Percentiles rank a stretch among this genome's conserved stretches.
These are phyloP conservation scores for Scedosporium apiospermum DNA, from an alignment of 2,329 filamentous ascomycete genomes.

Conservation along the genomic window DNA sequence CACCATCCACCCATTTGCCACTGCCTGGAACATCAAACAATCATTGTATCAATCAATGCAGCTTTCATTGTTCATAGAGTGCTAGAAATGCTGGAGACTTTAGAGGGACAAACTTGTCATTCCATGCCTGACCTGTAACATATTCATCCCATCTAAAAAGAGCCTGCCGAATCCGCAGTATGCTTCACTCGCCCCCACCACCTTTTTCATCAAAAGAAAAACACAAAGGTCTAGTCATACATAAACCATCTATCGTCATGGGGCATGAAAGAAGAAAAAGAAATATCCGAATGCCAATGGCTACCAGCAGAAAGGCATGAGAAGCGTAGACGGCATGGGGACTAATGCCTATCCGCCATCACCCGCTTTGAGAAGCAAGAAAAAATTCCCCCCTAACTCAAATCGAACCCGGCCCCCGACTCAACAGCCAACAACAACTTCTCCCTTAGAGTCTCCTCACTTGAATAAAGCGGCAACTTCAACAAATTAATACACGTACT, in stretches of 20 bases:
- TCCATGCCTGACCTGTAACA: no score
- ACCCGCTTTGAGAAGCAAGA: not conserved
- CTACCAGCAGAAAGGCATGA: no score
- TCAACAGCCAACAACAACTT: slow-evolving; percentile 87
- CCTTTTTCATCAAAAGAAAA: not conserved
- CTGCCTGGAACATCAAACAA: no score
- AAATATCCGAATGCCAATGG: not conserved
- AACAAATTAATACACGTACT: slow-evolving; percentile 94
- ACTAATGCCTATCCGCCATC: not conserved
- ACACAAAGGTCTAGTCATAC: not conserved
- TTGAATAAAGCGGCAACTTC: slow-evolving; percentile 77
- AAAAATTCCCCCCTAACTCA: slow-evolving; percentile 36
- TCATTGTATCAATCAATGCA: no score
- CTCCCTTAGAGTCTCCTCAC: slow-evolving; percentile 53
- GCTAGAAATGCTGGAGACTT: no score
- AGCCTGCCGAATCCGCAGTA: not conserved
- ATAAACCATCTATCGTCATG: not conserved
- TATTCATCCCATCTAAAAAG: no score
- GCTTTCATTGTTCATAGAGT: no score
- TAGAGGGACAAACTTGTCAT: not conserved
- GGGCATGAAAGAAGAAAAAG: not conserved
- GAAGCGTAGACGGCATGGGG: no score
- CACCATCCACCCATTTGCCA: no score
- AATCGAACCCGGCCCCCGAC: slow-evolving; percentile 85
- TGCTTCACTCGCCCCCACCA: not conserved